Evolutionary conservation across 805 yeast genomes (phyloP).

Genomic region (Metschnikowia matae): DNA sequence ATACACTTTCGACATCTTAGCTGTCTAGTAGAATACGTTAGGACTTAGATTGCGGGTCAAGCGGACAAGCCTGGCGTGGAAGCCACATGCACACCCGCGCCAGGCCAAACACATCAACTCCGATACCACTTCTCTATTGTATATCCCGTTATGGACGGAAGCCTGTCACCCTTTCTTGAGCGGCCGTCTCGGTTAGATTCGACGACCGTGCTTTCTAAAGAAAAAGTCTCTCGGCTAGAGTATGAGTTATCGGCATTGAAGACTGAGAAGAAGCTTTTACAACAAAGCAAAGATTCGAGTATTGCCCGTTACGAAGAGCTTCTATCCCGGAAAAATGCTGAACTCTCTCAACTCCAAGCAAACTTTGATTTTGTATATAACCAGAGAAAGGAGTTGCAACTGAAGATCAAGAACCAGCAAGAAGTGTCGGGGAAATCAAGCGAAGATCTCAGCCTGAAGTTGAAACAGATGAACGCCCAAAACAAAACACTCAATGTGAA

Average conservation of each 20-base stretch:
- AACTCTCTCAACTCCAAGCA: slow-evolving; percentile 28
- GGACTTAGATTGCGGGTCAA: neutral
- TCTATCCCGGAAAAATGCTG: slow-evolving; percentile 30
- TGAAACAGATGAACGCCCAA: slow-evolving; percentile 19
- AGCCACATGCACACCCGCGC: slow-evolving; percentile 6
- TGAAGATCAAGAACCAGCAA: slow-evolving; percentile 29
- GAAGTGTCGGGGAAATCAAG: slow-evolving; percentile 22
- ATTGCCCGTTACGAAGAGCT: slow-evolving; percentile 22
- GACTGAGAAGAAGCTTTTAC: slow-evolving; percentile 33
- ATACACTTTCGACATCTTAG: slow-evolving; percentile 45
- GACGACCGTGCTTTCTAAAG: slow-evolving; percentile 1
- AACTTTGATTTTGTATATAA: slow-evolving; percentile 35
- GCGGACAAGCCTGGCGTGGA: slow-evolving; percentile 1
- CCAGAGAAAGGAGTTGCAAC: slow-evolving; percentile 30
- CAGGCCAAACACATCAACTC: slow-evolving; percentile 1
- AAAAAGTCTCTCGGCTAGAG: slow-evolving; percentile 21
- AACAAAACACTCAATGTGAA: slow-evolving; percentile 12
- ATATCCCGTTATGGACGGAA: slow-evolving; percentile 6
- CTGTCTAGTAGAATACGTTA: neutral
- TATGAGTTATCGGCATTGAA: slow-evolving; percentile 29
- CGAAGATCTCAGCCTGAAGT: slow-evolving; percentile 18
- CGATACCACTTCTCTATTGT: neutral
- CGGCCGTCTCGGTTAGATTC: slow-evolving; percentile 13
- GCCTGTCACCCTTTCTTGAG: slow-evolving; percentile 19
- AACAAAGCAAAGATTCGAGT: slow-evolving; percentile 24